Evolutionary conservation across 441 rosid species (phyloP), one percentile per base, ranked within the genome.

Genomic region (Adansonia madagascariensis): DNA sequence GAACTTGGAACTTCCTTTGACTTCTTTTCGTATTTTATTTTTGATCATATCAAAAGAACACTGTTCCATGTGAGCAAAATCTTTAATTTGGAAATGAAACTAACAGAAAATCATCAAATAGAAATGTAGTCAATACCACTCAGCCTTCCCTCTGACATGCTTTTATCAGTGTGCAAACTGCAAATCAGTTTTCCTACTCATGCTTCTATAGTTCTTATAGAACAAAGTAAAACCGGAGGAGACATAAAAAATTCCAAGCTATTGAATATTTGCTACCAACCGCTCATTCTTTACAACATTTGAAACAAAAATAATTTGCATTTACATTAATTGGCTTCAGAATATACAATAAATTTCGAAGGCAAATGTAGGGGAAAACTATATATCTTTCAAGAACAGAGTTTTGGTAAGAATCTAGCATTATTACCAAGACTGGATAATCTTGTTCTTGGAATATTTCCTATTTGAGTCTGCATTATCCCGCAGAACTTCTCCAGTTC

Each of bases 321-420:
- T 75, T 60, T 56, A 77, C 74, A 73, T 60, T 9, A 43, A 66
- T 35, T n/a, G 62, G 47, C 71, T 59, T 56, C 53, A 46, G 20
- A 10, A 61, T 46, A 27, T n/a, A 77, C 70, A 81, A n/a, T 18
- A 44, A 47, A 41, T 31, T 53, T 46, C 44, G 31, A 62, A n/a
- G 20, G 35, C 41, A 24, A 72, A 24, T 71, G 35, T 18, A 20
- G 55, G 70, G 65, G 20, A 52, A 24, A 44, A 12, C 2, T 41
- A 57, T 6, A 47, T 20, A 3, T 27, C 14, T 22, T 50, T 80
- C 78, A 85, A 47, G 79, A 84, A 82, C 91, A 86, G 8, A 84
- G 84, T 82, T 71, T 82, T 24, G 89, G 89, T 74, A 83, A 80
- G 60, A 73, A 66, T 78, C 80, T 82, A 71, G 76, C 61, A 60